phyloP scores from a whole-genome alignment of 1,139 yeast species.

The Zygosaccharomyces pseudobailii region DNA sequence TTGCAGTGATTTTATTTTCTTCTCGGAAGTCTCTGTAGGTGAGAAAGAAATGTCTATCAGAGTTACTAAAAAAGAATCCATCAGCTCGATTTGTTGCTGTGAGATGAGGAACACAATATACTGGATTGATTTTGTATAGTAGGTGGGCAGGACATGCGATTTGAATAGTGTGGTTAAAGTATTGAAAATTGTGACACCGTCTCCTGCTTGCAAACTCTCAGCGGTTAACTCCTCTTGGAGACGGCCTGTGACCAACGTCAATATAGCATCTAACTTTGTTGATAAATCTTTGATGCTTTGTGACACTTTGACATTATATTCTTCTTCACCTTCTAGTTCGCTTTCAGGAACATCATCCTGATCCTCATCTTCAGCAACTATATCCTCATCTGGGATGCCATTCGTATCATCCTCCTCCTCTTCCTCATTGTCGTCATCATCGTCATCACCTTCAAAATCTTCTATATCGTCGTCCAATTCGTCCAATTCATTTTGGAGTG shows the following conservation, averaged over 20 bases:
- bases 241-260: constrained; percentile 50
- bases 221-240: constrained; percentile 48
- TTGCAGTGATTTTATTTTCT: constrained; percentile 83
- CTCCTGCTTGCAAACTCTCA: constrained; percentile 52
- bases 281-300: constrained; percentile 53
- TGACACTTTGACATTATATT: constrained; percentile 44
- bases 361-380: constrained; percentile 24
- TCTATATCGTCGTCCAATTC: constrained; percentile 78
- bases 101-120: constrained; percentile 76
- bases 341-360: constrained; percentile 35
- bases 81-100: constrained; percentile 74
- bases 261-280: constrained; percentile 63
- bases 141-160: constrained; percentile 83
- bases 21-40: constrained; percentile 62
- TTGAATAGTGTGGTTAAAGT: constrained; percentile 73
- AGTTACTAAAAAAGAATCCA: constrained; percentile 79
- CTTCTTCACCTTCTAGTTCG: constrained; percentile 40
- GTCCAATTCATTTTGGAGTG: constrained; percentile 80
- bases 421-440: constrained; percentile 69
- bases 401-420: constrained; percentile 54
- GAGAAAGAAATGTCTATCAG: constrained; percentile 78
- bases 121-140: constrained; percentile 85
- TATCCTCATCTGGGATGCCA: constrained; percentile 46
- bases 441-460: constrained; percentile 64
- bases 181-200: constrained; percentile 70